Evolutionary conservation across 345 rosid genomes (phyloP).

Genomic region (Heritiera fomes): DNA sequence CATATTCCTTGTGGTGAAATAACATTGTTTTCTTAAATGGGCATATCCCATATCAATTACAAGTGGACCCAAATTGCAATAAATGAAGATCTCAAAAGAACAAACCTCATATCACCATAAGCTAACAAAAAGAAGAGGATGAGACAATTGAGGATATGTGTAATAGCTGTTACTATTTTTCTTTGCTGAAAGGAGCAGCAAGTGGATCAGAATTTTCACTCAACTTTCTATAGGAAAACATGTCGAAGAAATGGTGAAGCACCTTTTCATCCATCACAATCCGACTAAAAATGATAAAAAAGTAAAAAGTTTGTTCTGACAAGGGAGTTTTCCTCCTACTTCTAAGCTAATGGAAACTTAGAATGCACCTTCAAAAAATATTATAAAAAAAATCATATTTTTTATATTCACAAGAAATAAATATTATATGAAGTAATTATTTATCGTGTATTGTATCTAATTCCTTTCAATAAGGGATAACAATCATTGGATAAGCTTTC

Average conservation of each 20-base stretch:
- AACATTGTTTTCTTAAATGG: background rate
- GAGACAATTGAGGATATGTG: background rate
- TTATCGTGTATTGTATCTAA: no score
- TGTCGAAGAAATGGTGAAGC: background rate
- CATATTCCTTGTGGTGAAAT: background rate
- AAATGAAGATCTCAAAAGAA: background rate
- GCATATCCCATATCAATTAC: background rate
- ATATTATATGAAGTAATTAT: no score
- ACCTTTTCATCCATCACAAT: constrained; percentile 9
- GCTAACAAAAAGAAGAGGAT: background rate
- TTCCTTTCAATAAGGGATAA: no score
- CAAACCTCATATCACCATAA: background rate
- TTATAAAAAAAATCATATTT: background rate
- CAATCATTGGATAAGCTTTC: no score
- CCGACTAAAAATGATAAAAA: background rate
- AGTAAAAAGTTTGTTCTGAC: background rate
- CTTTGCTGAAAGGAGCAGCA: background rate
- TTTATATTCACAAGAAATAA: no score
- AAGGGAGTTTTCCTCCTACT: background rate
- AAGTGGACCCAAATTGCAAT: background rate
- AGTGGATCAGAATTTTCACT: background rate
- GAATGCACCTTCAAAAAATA: background rate
- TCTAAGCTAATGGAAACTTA: background rate
- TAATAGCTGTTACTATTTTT: background rate
- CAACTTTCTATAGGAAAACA: background rate